Evolutionary conservation across 164 flowering plant genomes (phyloP).

Genomic region (Cinnamomum chago): DNA sequence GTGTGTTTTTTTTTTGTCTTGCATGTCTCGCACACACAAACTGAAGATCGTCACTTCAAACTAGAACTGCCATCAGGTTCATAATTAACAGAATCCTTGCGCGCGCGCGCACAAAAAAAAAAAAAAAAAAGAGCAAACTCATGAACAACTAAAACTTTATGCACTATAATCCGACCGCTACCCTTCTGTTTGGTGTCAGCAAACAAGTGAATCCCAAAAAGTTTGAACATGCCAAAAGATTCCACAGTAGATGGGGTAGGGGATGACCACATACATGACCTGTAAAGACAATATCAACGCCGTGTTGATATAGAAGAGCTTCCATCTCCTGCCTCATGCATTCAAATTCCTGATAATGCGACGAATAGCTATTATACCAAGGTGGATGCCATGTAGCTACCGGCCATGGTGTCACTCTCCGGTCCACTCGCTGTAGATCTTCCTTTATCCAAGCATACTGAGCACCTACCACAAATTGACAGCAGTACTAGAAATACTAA

Average conservation of each 20-base stretch:
- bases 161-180: too few relatives aligned
- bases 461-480: conserved; percentile 34
- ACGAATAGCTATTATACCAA: conserved; percentile 90
- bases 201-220: too few relatives aligned
- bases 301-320: conserved; percentile 52
- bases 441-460: conserved; percentile 76
- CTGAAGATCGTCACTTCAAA: too few relatives aligned
- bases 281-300: conserved; percentile 73
- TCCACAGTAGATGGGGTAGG: too few relatives aligned
- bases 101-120: too few relatives aligned
- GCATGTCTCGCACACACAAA: background rate
- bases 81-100: too few relatives aligned
- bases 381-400: conserved; percentile 97
- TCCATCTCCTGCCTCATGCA: conserved; percentile 97
- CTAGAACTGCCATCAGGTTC: too few relatives aligned
- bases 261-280: conserved; percentile 64
- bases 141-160: too few relatives aligned
- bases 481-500: background rate
- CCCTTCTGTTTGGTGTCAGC: too few relatives aligned
- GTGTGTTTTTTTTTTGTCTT: background rate
- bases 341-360: conserved; percentile 94
- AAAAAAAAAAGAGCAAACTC: too few relatives aligned
- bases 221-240: too few relatives aligned
- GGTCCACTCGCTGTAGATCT: conserved; percentile 49
- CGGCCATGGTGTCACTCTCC: conserved; percentile 74